Conservation (phyloP, 495 filamentous ascomycete species). For the Lepraria neglecta region DNA sequence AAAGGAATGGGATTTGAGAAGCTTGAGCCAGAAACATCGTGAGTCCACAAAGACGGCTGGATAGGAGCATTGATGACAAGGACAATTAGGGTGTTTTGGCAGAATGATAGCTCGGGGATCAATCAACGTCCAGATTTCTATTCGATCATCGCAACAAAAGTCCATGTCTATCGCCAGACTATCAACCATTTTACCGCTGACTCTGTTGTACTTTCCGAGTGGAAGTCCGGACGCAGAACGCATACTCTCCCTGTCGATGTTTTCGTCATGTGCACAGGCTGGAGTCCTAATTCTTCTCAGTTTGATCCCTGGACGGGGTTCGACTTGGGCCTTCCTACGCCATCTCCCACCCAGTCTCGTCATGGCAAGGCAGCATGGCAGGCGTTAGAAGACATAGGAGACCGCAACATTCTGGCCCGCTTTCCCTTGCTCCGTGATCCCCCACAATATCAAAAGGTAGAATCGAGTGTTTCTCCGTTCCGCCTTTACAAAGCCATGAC, state of each 20-base stretch:
- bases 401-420: slow-evolving; percentile 31
- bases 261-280: slow-evolving; percentile 38
- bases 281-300: slow-evolving; percentile 25
- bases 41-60: slow-evolving; percentile 1
- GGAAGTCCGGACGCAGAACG: neutral
- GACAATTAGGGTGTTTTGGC: slow-evolving; percentile 36
- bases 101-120: slow-evolving; percentile 35
- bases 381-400: slow-evolving; percentile 25
- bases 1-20: slow-evolving; percentile 22
- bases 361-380: neutral
- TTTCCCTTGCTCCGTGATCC: slow-evolving; percentile 38
- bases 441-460: slow-evolving; percentile 28
- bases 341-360: neutral
- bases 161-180: slow-evolving; percentile 34
- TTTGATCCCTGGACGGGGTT: slow-evolving; percentile 22
- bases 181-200: slow-evolving; percentile 26
- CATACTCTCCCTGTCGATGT: slow-evolving; percentile 32
- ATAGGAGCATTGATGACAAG: neutral
- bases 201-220: slow-evolving; percentile 26
- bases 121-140: slow-evolving; percentile 37
- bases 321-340: slow-evolving; percentile 29
- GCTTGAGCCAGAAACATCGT: slow-evolving; percentile 28
- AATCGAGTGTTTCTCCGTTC: slow-evolving; percentile 30
- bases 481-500: slow-evolving; percentile 38
- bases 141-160: slow-evolving; percentile 34